Evolutionary conservation across 257 asterid species (phyloP), one percentile per base, ranked within the genome.

Genomic region (Salvia hispanica): DNA sequence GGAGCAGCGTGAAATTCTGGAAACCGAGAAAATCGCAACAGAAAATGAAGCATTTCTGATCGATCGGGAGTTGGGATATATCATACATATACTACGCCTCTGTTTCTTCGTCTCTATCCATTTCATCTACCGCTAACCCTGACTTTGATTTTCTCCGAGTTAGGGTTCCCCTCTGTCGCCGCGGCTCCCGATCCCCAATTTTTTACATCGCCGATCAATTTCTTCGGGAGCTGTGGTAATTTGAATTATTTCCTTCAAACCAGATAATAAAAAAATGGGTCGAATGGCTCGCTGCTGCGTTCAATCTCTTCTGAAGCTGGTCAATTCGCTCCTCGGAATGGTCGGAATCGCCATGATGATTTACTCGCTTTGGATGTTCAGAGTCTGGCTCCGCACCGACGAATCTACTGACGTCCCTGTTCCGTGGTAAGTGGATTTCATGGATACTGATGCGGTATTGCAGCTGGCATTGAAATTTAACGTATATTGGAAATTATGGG

Each of bases 311-410:
- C 90, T 92, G 58, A 92, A 92, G 67, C 54, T 90, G 53, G 86
- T 86, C 72, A 92, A 92, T 76, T 85, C 93, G 0, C 76, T 81
- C 48, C 80, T 92, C 64, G 96, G 96, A 56, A 83, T 92, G 93
- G 86, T 64, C 55, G 97, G 96, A 2, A 77, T 92, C 14, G 90
- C 93, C 47, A 80, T 90, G 90, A 81, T 86, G 43, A 45, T 92
- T 72, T 92, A 92, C 77, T 74, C 94, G 14, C 80, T 92, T 21
- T 92, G 97, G 98, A 92, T 92, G 98, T 79, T 92, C 18, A 81
- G 89, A 69, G 84, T 64, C 68, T 90, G 96, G 97, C 81, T 74
- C 65, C 88, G 82, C 67, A 82, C 85, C 33, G 64, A 79, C 67
- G 77, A 70, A 45, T 81, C 86, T n/a, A 67, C 66, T 28, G 11